phyloP scores from a whole-genome alignment of 192 early-diverging fungal genomes.

The Martensiomyces pterosporus region DNA sequence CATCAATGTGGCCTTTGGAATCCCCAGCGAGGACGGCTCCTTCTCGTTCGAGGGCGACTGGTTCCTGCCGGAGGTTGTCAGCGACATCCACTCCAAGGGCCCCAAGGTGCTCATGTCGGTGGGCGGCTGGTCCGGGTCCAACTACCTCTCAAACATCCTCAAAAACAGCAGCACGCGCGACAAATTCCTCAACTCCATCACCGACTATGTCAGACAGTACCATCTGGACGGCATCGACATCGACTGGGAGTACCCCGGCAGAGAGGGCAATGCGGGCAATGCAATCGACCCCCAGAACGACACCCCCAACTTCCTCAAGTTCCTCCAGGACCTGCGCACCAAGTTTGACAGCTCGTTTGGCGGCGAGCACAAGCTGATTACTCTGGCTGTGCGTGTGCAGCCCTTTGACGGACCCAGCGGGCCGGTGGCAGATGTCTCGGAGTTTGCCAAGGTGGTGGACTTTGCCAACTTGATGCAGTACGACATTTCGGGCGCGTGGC shows the following conservation, averaged over 20 bases:
- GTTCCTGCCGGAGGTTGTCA: constrained; percentile 45
- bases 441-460: constrained; percentile 59
- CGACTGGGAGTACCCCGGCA: constrained; percentile 71
- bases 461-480: constrained; percentile 71
- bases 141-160: constrained; percentile 47
- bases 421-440: constrained; percentile 51
- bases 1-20: constrained; percentile 63
- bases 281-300: constrained; percentile 54
- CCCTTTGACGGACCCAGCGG: constrained; percentile 54
- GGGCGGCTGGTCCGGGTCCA: constrained; percentile 65
- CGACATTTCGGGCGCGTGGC: constrained; percentile 59
- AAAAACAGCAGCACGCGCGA: constrained; percentile 21
- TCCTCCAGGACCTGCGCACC: constrained; percentile 57
- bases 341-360: constrained; percentile 17
- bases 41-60: constrained; percentile 30
- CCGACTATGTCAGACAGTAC: constrained; percentile 37
- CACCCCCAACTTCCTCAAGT: constrained; percentile 57
- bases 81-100: constrained; percentile 48
- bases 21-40: constrained; percentile 33
- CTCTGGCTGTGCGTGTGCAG: constrained; percentile 59
- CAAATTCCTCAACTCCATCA: constrained; percentile 47
- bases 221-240: constrained; percentile 65
- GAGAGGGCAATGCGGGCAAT: constrained; percentile 43
- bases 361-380: constrained; percentile 53
- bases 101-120: constrained; percentile 62